These are phyloP conservation scores for Xylariaceae sp. DNA, from an alignment of 2,329 filamentous ascomycete genomes.

Conservation along the genomic window DNA sequence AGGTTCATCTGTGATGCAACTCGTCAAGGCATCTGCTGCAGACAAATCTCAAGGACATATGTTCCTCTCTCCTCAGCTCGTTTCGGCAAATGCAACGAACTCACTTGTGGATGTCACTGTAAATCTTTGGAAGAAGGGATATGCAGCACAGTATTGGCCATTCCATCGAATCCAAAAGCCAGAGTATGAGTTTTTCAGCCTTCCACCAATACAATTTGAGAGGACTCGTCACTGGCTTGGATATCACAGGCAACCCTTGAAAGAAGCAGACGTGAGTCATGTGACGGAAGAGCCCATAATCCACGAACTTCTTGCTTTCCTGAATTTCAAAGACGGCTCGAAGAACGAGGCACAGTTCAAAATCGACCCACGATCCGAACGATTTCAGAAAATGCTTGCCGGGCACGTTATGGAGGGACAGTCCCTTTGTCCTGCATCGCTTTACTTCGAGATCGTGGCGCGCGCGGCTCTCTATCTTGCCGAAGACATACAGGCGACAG, in stretches of 20 bases:
- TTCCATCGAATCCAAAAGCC: constrained; percentile 25
- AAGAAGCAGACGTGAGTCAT: constrained; percentile 1
- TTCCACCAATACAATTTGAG: constrained; percentile 38
- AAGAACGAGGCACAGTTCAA: constrained; percentile 11
- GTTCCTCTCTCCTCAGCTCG: constrained; percentile 6
- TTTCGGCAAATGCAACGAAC: not conserved
- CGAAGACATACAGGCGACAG: constrained; percentile 6
- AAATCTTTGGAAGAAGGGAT: constrained; percentile 30
- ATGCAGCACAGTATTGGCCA: constrained; percentile 28
- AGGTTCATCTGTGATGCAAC: constrained; percentile 9
- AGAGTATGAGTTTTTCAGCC: constrained; percentile 18
- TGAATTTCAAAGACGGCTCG: constrained; percentile 3
- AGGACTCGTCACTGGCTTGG: constrained; percentile 31
- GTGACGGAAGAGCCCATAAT: not conserved
- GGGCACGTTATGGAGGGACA: constrained; percentile 28
- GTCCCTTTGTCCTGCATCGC: constrained; percentile 26
- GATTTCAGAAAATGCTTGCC: constrained; percentile 15
- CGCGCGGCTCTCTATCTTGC: constrained; percentile 32
- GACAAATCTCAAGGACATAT: constrained; percentile 1
- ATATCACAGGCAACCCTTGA: not conserved
- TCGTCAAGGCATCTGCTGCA: constrained; percentile 3
- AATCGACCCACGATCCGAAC: constrained; percentile 17
- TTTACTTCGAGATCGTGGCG: constrained; percentile 28
- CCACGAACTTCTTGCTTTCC: constrained; percentile 6
- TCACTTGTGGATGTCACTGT: constrained; percentile 11